phyloP scores from a whole-genome alignment of 306 rosid genomes.

The Castanopsis chinensis region DNA sequence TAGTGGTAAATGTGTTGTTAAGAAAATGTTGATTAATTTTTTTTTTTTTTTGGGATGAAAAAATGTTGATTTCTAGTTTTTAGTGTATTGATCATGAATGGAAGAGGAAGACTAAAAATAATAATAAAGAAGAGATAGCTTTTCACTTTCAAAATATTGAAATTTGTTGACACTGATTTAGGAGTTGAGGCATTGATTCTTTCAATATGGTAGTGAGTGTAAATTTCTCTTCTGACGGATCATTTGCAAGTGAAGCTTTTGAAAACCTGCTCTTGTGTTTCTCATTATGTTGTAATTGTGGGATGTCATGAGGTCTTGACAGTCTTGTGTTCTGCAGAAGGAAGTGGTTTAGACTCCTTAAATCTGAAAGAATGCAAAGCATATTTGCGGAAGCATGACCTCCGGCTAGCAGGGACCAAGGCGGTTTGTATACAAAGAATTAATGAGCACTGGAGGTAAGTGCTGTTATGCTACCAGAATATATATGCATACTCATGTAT shows the following conservation, averaged over 20 bases:
- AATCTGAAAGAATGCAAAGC: constrained; percentile 62
- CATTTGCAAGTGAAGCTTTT: not conserved
- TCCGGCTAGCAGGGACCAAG: constrained; percentile 63
- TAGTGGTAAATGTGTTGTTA: not conserved
- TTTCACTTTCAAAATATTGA: not conserved
- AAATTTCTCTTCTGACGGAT: not conserved
- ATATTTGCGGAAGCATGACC: constrained; percentile 57
- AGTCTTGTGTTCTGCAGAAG: constrained; percentile 30
- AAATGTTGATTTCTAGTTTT: not conserved
- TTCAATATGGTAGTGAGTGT: not conserved
- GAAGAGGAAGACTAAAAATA: not conserved
- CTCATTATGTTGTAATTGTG: not conserved
- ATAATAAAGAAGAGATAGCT: not conserved
- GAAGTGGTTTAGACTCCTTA: constrained; percentile 43
- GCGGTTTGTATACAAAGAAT: constrained; percentile 58
- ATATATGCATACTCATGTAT: not conserved
- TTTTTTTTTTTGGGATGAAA: not conserved
- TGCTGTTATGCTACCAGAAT: not conserved
- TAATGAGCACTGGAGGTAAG: constrained; percentile 66
- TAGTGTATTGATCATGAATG: not conserved
- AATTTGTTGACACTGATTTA: not conserved
- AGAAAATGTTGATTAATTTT: not conserved
- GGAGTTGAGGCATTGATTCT: not conserved
- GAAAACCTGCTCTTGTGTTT: not conserved
- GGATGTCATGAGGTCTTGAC: not conserved